These are phyloP conservation scores for Alternaria infectoria DNA, from an alignment of 2,329 filamentous ascomycete species.

Conservation along the genomic window DNA sequence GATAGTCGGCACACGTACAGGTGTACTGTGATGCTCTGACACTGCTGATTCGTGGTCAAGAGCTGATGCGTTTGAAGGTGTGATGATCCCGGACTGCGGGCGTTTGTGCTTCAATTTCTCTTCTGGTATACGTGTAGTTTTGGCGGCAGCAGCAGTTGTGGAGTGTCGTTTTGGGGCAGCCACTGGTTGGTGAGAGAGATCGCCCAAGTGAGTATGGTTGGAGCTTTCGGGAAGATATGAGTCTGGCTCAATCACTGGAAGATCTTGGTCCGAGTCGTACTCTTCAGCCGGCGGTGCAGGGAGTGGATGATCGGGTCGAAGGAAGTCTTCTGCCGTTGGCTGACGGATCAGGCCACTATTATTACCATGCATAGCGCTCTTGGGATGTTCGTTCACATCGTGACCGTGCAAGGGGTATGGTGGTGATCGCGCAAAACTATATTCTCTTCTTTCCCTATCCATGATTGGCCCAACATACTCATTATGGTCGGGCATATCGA, in stretches of 20 bases:
- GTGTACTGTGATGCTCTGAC: not conserved
- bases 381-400: not conserved
- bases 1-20: conserved; percentile 1
- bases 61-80: not conserved
- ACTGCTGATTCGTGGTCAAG: not conserved
- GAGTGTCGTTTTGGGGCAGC: not conserved
- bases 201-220: not conserved
- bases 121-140: not conserved
- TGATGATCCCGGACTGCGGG: not conserved
- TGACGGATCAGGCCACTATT: not conserved
- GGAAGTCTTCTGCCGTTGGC: conserved; percentile 7
- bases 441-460: not conserved
- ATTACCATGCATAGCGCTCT: not conserved
- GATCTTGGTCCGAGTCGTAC: conserved; percentile 7
- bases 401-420: conserved; percentile 4
- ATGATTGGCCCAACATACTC: not conserved
- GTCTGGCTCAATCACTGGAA: conserved; percentile 8
- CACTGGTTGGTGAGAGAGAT: not conserved
- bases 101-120: not conserved
- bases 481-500: conserved; percentile 6
- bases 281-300: not conserved
- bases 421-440: not conserved
- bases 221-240: not conserved
- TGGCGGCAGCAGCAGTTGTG: not conserved
- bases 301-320: not conserved